A percentile compares a stretch with the other conserved stretches of the same genome.
Conservation (phyloP, 2,329 filamentous ascomycete genomes). For the Colletotrichum aenigma region DNA sequence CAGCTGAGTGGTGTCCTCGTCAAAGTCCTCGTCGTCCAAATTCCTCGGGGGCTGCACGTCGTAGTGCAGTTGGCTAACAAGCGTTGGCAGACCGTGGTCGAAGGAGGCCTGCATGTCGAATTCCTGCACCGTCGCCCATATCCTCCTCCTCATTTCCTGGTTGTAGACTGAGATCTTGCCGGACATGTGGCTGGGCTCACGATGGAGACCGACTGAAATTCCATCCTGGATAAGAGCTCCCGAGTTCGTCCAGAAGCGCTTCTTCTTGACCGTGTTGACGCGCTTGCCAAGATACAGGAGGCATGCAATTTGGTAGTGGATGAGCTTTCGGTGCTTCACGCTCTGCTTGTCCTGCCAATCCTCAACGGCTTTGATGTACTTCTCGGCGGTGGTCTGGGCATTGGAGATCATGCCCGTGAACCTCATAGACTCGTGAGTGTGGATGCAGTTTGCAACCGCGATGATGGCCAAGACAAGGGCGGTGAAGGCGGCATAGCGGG, state of each 20-base stretch:
- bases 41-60: conserved; percentile 61
- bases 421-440: conserved; percentile 55
- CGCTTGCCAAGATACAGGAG: conserved; percentile 65
- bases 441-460: conserved; percentile 62
- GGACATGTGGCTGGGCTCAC: conserved; percentile 60
- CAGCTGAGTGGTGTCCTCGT: conserved; percentile 54
- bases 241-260: conserved; percentile 64
- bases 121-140: conserved; percentile 66
- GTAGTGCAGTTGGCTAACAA: conserved; percentile 61
- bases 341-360: conserved; percentile 60
- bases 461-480: conserved; percentile 64
- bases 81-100: conserved; percentile 63
- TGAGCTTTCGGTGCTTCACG: conserved; percentile 63
- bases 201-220: conserved; percentile 63
- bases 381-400: conserved; percentile 58
- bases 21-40: conserved; percentile 62
- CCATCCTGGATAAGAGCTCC: conserved; percentile 62
- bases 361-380: conserved; percentile 61
- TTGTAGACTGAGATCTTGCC: conserved; percentile 62
- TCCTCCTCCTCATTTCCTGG: conserved; percentile 64
- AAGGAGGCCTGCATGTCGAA: conserved; percentile 67
- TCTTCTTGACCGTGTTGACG: conserved; percentile 69
- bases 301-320: conserved; percentile 66
- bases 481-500: conserved; percentile 58
- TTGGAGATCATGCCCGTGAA: conserved; percentile 64